Base-by-base conservation (phyloP, 192 early-diverging fungal genomes). In the Coemansia brasiliensis region DNA sequence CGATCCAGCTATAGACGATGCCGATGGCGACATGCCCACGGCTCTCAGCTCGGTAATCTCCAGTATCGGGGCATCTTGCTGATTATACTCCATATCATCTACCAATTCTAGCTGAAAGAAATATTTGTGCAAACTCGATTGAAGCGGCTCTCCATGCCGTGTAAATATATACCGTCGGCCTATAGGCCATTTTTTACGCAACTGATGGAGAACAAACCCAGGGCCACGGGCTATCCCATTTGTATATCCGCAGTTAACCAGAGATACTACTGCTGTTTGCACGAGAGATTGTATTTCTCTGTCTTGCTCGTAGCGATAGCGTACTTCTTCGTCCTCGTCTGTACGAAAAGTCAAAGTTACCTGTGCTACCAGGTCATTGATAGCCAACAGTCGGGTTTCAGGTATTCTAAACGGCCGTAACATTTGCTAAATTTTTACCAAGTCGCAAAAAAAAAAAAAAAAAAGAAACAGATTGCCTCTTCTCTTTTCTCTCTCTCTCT, bases 221-320 rank as follows among this genome's bases (percentile, higher is more conserved):
- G 75, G 70, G 1, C 75, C 75, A n/a, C 57, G 61, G 15, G 70
- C 69, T 12, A 65, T 27, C 0, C 75, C 75, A 8, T 40, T 58
- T 11, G 64, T 72, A 55, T 79, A 79, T n/a, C 65, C 65, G 52
- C 75, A 79, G 39, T 79, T 79, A 22, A 79, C 75, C 8, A 79
- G 58, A 3, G 75, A 73, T 13, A 79, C 57, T 2, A 69, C 65
- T 11, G 75, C 56, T 0, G 66, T 79, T 25, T 68, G 65, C 16
- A 79, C 58, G 2, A 79, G 59, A 16, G 58, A 52, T 52, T 79
- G 75, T n/a, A 79, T 57, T 29, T 55, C 39, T 0, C 38, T 42
- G 40, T 72, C 55, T 26, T 65, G 57, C 18, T 49, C 57, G 40
- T 79, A 79, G 12, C 67, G 65, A 26, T 73, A 67, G 4, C 53